Evolutionary conservation across 352 stramenopile genomes (phyloP).

Genomic region (Aphanomyces stellatus): DNA sequence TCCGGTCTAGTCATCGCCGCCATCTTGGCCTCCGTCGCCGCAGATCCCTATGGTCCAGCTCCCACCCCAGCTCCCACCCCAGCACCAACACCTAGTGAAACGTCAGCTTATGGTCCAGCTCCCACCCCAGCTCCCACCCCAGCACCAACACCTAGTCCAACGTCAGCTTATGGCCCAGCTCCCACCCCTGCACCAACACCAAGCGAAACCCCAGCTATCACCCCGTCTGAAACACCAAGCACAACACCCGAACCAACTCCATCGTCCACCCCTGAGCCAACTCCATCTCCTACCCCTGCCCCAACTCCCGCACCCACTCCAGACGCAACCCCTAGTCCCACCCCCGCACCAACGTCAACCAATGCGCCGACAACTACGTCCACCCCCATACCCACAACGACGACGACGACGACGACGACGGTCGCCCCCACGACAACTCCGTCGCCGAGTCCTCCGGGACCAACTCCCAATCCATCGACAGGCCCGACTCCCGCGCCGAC

Average conservation of each 20-base stretch:
- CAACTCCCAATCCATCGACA: background rate
- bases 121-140: background rate
- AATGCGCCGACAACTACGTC: background rate
- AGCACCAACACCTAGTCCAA: background rate
- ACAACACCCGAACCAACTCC: background rate
- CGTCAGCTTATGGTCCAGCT: background rate
- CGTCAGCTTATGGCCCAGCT: background rate
- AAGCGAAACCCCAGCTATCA: background rate
- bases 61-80: background rate
- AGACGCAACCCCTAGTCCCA: no score
- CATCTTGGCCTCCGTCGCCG: background rate
- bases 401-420: no score
- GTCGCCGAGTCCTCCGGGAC: background rate
- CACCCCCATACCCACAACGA: background rate
- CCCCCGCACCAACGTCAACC: no score
- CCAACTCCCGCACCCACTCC: background rate
- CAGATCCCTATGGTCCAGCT: background rate
- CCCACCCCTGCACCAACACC: background rate
- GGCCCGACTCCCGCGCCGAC: background rate
- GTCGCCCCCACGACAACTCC: no score
- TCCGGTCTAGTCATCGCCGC: background rate
- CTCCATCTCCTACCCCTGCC: background rate
- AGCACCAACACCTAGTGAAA: background rate
- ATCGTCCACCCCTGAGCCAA: background rate
- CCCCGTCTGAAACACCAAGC: background rate